Percentiles rank a stretch among this genome's conserved stretches.
phyloP scores from a whole-genome alignment of 148 eudicot species.

The Rhododendron vialii region DNA sequence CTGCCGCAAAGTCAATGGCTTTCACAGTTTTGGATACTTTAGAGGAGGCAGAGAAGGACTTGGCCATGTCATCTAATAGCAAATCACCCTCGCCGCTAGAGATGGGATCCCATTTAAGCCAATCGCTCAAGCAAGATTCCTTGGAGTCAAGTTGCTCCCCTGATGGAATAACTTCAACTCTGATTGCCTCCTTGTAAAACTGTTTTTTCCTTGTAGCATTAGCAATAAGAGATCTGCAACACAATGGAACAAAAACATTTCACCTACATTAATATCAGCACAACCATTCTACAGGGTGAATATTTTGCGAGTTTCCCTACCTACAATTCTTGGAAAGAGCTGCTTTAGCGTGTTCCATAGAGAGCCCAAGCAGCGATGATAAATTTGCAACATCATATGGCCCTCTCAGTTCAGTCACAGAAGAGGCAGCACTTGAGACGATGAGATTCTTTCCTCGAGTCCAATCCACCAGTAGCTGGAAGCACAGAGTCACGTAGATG shows the following conservation, averaged over 20 bases:
- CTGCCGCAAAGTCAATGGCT: conserved; percentile 48
- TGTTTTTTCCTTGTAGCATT: conserved; percentile 72
- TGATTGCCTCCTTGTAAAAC: conserved; percentile 69
- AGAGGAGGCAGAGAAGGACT: conserved; percentile 50
- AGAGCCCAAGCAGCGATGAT: conserved; percentile 62
- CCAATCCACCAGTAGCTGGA: conserved; percentile 87
- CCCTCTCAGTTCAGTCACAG: conserved; percentile 79
- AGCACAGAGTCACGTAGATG: not conserved
- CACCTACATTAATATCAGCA: not conserved
- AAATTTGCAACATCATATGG: conserved; percentile 85
- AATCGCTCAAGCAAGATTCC: conserved; percentile 49
- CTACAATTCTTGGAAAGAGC: conserved; percentile 85
- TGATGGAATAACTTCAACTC: conserved; percentile 59
- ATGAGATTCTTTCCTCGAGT: conserved; percentile 80
- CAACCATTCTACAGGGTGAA: not conserved
- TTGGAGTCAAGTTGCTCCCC: conserved; percentile 27
- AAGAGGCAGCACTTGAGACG: conserved; percentile 78
- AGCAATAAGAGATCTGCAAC: conserved; percentile 55
- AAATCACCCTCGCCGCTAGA: conserved; percentile 94
- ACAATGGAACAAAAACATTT: conserved; percentile 2
- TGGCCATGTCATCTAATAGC: conserved; percentile 78
- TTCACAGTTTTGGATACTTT: conserved; percentile 40
- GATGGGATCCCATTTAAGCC: conserved; percentile 88
- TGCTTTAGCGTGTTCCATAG: conserved; percentile 74
- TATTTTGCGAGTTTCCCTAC: conserved; percentile 29